Conservation (phyloP, 1,139 yeast species). For the Entelexis paramagnoliae region DNA sequence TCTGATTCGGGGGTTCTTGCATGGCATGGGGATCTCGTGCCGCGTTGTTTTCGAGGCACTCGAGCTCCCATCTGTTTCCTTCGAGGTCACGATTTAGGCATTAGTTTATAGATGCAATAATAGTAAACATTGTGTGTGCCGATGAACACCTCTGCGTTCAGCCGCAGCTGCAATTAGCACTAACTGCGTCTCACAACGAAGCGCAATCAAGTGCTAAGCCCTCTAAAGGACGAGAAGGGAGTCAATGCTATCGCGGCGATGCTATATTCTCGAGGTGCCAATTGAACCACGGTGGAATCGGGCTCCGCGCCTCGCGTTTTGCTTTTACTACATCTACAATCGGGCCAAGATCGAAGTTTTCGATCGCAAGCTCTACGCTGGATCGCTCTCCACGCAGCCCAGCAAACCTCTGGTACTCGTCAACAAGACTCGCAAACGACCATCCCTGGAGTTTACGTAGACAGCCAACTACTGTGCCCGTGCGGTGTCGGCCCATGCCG, state of each 20-base stretch:
- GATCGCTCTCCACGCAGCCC: conserved; percentile 90
- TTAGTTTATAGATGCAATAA: too few species aligned
- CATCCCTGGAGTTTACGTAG: conserved; percentile 83
- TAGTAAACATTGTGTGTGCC: too few species aligned
- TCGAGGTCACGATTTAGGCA: conserved; percentile 44
- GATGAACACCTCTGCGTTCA: too few species aligned
- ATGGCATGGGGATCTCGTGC: conserved; percentile 59
- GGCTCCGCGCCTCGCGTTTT: neutral
- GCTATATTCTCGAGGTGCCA: conserved; percentile 3
- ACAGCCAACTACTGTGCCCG: conserved; percentile 94
- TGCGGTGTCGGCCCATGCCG: conserved; percentile 95
- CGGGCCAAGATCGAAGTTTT: conserved; percentile 64
- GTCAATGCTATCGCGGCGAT: neutral
- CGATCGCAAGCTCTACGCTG: conserved; percentile 79
- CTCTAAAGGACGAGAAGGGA: neutral
- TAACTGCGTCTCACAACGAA: too few species aligned
- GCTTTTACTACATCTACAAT: conserved; percentile 22
- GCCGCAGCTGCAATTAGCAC: too few species aligned
- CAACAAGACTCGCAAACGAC: conserved; percentile 89
- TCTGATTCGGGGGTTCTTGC: conserved; percentile 65
- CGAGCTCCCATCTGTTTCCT: conserved; percentile 55
- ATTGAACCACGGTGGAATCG: conserved; percentile 18
- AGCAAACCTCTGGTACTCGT: conserved; percentile 86
- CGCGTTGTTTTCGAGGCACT: conserved; percentile 58
- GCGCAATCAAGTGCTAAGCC: too few species aligned